Percentiles rank a stretch among this genome's conserved stretches.
These are phyloP conservation scores for Bisporella sp. DNA, from an alignment of 2,329 filamentous ascomycete genomes.

Conservation along the genomic window DNA sequence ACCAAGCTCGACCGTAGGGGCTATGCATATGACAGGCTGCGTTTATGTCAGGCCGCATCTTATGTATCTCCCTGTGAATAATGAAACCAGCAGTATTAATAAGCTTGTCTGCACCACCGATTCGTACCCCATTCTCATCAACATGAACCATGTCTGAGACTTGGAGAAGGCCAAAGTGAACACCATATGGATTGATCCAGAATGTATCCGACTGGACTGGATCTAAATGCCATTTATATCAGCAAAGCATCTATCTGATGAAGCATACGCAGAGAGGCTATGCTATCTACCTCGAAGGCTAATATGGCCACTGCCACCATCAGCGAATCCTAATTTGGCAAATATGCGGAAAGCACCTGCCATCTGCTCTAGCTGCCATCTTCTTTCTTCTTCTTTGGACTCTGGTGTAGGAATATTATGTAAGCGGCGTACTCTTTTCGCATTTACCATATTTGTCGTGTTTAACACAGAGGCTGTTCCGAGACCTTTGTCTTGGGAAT, in stretches of 20 bases:
- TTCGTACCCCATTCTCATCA: conserved; percentile 33
- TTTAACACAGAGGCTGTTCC: too few relatives aligned
- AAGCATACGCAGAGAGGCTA: neutral
- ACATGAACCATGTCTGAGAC: conserved; percentile 39
- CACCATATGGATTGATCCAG: conserved; percentile 13
- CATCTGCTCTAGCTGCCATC: conserved; percentile 36
- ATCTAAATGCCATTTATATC: neutral
- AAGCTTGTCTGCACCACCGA: conserved; percentile 33
- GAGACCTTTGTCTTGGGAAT: too few relatives aligned
- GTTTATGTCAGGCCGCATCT: conserved; percentile 8
- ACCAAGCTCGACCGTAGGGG: conserved; percentile 9
- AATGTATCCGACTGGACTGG: conserved; percentile 14
- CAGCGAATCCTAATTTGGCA: conserved; percentile 31
- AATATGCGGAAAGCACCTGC: conserved; percentile 38
- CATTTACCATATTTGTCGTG: too few relatives aligned
- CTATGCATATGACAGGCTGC: conserved; percentile 11
- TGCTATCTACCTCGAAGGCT: neutral
- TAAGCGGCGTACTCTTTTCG: too few relatives aligned
- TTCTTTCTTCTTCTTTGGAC: conserved; percentile 21
- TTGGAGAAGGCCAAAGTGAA: conserved; percentile 26
- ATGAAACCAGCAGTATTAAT: conserved; percentile 23
- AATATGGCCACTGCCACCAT: conserved; percentile 30
- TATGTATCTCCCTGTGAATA: conserved; percentile 12
- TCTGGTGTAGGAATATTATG: neutral
- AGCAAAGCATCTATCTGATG: neutral